Base-by-base conservation (phyloP, 306 rosid genomes). In the Acacia crassicarpa region DNA sequence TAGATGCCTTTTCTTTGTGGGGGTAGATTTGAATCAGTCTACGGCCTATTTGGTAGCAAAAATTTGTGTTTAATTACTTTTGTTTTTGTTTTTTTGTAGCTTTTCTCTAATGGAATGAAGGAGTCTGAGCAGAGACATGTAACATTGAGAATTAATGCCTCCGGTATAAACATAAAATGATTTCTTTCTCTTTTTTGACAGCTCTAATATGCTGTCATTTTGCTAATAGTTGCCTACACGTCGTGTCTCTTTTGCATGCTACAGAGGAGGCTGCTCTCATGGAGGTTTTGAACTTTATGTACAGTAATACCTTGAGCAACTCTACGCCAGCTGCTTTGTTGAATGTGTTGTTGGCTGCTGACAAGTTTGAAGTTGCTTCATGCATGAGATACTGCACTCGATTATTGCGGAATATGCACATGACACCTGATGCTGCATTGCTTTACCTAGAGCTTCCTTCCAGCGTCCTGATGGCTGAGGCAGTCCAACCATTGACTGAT, bases 251-350 rank as follows among this genome's bases (percentile, higher is more conserved):
- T 85, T 86, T 79, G 51, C 56, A 15, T 76, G 53, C 41, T 84
- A 48, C 98, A 96, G 99, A 96, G 87, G 99, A 96, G 89, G 90
- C 89, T 80, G 97, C 99, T 38, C 89, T 96, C 73, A 96, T 96
- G 99, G 98, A 94, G 86, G 91, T 96, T 62, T 88, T 96, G 76
- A 96, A 96, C 81, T 96, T 96, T 86, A 96, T 96, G 99, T 96
- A 96, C 78, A 91, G 97, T 70, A 94, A 85, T 88, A 88, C 92
- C 43, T 80, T 96, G 78, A 82, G 81, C 20, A 82, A 81, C 56
- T 82, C 86, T 72, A 78, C 97, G 6, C 95, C 99, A 73, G 90
- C 97, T 59, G 97, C 89, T 77, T 85, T 96, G 87, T 90, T 96
- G 46, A 97, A 96, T 81, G 97, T 96, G 71, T 90, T 96, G 82